Evolutionary conservation across 768 basidiomycete genomes (phyloP).

Genomic region (Sporobolomyces pararoseus): DNA sequence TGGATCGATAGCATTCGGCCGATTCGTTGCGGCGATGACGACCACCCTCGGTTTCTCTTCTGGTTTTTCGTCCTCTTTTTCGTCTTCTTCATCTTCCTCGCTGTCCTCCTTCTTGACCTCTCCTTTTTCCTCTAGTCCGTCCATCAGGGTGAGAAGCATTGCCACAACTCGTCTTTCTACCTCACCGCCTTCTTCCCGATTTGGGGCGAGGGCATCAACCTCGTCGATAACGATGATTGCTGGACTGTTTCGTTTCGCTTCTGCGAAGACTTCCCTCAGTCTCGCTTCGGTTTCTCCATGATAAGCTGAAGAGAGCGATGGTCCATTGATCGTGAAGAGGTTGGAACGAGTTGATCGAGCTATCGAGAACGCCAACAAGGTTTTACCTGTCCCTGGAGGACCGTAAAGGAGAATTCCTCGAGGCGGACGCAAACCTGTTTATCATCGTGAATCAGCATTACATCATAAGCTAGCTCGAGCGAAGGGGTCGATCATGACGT

Average conservation of each 20-base stretch:
- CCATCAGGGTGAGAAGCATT: constrained; percentile 86
- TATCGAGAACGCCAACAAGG: constrained; percentile 89
- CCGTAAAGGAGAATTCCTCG: constrained; percentile 91
- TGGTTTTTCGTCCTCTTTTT: constrained; percentile 20
- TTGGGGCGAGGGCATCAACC: constrained; percentile 88
- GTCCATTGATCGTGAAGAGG: constrained; percentile 91
- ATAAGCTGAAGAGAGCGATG: constrained; percentile 89
- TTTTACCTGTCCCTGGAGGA: constrained; percentile 96
- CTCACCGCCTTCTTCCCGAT: constrained; percentile 85
- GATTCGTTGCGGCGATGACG: constrained; percentile 92
- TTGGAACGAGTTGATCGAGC: constrained; percentile 79
- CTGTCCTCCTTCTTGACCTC: constrained; percentile 57
- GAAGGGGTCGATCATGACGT: constrained; percentile 38
- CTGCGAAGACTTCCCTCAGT: constrained; percentile 80
- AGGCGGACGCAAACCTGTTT: constrained; percentile 85
- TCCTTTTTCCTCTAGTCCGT: constrained; percentile 60
- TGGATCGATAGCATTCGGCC: constrained; percentile 92
- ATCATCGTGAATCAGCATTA: constrained; percentile 39
- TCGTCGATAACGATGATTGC: constrained; percentile 95
- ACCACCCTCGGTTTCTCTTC: constrained; percentile 60
- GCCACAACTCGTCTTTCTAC: constrained; percentile 96
- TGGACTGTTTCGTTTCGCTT: constrained; percentile 74
- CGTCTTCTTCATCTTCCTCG: constrained; percentile 25
- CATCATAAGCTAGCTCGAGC: not conserved
- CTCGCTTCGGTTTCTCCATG: constrained; percentile 95